These are phyloP conservation scores for Aspergillus egyptiacus DNA, from an alignment of 495 filamentous ascomycete genomes.

Conservation along the genomic window DNA sequence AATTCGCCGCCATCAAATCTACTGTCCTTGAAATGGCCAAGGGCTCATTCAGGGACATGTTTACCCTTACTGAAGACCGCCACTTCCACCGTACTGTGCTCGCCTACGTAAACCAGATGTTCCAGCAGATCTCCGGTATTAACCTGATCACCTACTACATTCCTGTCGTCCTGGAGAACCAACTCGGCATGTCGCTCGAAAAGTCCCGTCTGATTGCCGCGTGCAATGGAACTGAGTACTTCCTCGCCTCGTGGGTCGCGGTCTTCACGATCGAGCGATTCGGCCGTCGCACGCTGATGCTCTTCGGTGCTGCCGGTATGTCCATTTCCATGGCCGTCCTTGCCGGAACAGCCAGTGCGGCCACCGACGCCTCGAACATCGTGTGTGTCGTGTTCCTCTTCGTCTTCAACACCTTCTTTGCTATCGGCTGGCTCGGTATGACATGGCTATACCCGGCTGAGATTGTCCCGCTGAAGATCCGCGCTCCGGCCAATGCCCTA, in stretches of 20 bases:
- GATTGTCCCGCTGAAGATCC: conserved; percentile 63
- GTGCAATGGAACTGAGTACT: conserved; percentile 69
- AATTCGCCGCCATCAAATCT: conserved; percentile 69
- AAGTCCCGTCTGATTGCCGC: conserved; percentile 64
- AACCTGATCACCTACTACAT: conserved; percentile 74
- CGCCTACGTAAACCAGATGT: conserved; percentile 72
- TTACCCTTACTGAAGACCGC: conserved; percentile 65
- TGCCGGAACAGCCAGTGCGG: conserved; percentile 41
- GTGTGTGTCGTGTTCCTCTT: conserved; percentile 60
- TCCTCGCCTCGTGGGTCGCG: conserved; percentile 64
- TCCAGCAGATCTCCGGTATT: conserved; percentile 72
- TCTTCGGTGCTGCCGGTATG: conserved; percentile 67
- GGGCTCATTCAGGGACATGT: conserved; percentile 60
- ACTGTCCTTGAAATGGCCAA: conserved; percentile 66
- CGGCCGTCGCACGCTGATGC: conserved; percentile 65
- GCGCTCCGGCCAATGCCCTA: conserved; percentile 68
- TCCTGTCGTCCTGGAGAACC: conserved; percentile 55
- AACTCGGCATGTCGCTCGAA: conserved; percentile 49
- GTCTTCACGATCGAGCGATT: conserved; percentile 65
- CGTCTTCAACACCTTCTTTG: conserved; percentile 73
- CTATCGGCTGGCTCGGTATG: conserved; percentile 72
- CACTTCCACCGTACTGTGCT: conserved; percentile 68
- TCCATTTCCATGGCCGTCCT: conserved; percentile 62
- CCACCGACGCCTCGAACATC: conserved; percentile 30
- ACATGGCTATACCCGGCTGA: conserved; percentile 72